phyloP scores from a whole-genome alignment of 2,329 filamentous ascomycete species.

The Blastomyces gilchristii region DNA sequence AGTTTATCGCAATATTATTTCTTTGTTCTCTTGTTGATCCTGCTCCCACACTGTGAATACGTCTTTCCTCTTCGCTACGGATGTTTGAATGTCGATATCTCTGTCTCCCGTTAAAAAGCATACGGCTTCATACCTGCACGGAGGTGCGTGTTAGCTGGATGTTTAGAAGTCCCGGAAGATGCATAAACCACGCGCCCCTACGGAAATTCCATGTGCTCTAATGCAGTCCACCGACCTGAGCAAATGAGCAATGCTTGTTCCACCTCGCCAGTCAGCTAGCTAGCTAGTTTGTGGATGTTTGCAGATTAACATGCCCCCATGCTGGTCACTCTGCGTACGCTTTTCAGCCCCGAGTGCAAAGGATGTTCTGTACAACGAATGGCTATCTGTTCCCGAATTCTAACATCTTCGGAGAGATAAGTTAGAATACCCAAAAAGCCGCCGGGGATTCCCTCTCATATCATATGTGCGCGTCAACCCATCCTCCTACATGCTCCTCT shows the following conservation, averaged over 20 bases:
- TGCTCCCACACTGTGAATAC: background rate
- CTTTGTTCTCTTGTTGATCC: background rate
- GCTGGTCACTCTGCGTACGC: too few species aligned
- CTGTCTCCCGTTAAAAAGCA: background rate
- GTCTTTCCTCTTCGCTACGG: too few species aligned
- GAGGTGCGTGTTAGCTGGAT: background rate
- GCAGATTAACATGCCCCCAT: background rate
- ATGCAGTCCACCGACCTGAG: background rate
- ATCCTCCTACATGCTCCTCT: too few species aligned
- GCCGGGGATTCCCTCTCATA: too few species aligned
- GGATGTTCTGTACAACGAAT: background rate
- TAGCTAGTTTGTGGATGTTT: background rate
- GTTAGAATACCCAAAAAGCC: background rate
- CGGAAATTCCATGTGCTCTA: background rate
- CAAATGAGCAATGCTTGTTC: background rate
- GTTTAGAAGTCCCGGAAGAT: background rate
- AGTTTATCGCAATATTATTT: background rate
- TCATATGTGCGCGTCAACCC: too few species aligned
- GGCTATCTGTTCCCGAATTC: background rate
- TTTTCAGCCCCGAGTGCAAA: too few species aligned
- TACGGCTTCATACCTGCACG: background rate
- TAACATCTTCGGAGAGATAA: background rate
- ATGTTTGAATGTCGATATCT: too few species aligned
- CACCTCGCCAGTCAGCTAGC: background rate
- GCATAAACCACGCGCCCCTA: background rate